Percentiles rank a stretch among this genome's conserved stretches.
These are phyloP conservation scores for Fusarium bulbicola DNA, from an alignment of 2,329 filamentous ascomycete genomes.

Conservation along the genomic window DNA sequence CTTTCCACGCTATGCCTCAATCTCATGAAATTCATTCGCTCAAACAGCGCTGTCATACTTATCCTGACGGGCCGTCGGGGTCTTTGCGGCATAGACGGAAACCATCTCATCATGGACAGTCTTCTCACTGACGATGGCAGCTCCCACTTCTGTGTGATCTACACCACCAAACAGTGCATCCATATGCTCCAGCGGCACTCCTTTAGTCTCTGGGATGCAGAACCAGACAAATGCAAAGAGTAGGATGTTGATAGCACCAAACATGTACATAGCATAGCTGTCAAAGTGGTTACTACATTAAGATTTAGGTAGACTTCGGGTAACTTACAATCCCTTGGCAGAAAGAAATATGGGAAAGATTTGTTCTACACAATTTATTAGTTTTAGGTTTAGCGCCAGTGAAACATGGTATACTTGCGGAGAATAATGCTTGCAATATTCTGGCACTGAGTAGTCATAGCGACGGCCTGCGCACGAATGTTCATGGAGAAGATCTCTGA, in stretches of 20 bases:
- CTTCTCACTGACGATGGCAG: background rate
- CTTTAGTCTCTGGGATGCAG: background rate
- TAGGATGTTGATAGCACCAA: background rate
- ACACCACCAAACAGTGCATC: background rate
- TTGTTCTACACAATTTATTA: background rate
- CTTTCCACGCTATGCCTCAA: background rate
- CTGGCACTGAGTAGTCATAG: conserved; percentile 40
- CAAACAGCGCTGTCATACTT: background rate
- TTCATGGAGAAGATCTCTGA: conserved; percentile 66
- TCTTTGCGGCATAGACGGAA: background rate
- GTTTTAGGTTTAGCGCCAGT: accelerated
- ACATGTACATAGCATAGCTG: conserved; percentile 6
- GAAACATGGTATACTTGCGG: background rate
- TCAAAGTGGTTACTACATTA: background rate
- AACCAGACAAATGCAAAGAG: conserved; percentile 3
- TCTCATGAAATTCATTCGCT: accelerated
- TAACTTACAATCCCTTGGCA: background rate
- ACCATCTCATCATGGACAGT: background rate
- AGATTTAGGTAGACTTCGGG: accelerated
- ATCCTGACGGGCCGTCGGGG: background rate
- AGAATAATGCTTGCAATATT: conserved; percentile 4
- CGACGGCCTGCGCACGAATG: conserved; percentile 73
- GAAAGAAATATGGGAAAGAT: conserved; percentile 1
- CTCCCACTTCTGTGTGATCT: background rate
- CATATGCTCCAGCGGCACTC: conserved; percentile 1